A percentile compares a stretch with the other conserved stretches of the same genome.
phyloP scores from a whole-genome alignment of 306 rosid genomes.

The Ceratonia siliqua region DNA sequence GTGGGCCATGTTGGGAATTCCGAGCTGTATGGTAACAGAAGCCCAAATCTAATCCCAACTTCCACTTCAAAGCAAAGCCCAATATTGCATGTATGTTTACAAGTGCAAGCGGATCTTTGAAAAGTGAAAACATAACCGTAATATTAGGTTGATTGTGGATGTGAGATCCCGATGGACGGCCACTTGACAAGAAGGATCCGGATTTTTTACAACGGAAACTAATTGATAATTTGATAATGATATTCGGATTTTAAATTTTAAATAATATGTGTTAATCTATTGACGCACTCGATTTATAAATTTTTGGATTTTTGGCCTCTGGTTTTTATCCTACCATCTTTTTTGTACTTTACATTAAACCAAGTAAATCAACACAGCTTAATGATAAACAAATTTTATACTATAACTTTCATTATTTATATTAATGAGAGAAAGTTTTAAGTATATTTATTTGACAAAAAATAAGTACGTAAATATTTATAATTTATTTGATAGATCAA shows the following conservation, averaged over 20 bases:
- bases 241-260: background rate
- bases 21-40: background rate
- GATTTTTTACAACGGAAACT: background rate
- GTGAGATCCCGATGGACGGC: too few relatives aligned
- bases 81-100: too few relatives aligned
- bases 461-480: too few relatives aligned
- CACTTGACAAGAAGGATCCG: too few relatives aligned
- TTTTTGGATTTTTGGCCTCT: background rate
- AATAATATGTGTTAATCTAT: background rate
- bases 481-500: too few relatives aligned
- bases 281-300: background rate
- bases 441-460: too few relatives aligned
- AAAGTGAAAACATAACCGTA: too few relatives aligned
- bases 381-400: background rate
- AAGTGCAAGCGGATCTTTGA: too few relatives aligned
- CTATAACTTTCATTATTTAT: too few relatives aligned
- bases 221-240: background rate
- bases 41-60: background rate
- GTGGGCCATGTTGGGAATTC: background rate
- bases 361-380: background rate
- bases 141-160: too few relatives aligned
- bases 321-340: background rate
- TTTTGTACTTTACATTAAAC: background rate
- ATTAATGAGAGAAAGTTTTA: too few relatives aligned
- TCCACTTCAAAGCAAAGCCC: too few relatives aligned